phyloP scores from a whole-genome alignment of 1,284 basidiomycete species.

The Tylopilus sp. region DNA sequence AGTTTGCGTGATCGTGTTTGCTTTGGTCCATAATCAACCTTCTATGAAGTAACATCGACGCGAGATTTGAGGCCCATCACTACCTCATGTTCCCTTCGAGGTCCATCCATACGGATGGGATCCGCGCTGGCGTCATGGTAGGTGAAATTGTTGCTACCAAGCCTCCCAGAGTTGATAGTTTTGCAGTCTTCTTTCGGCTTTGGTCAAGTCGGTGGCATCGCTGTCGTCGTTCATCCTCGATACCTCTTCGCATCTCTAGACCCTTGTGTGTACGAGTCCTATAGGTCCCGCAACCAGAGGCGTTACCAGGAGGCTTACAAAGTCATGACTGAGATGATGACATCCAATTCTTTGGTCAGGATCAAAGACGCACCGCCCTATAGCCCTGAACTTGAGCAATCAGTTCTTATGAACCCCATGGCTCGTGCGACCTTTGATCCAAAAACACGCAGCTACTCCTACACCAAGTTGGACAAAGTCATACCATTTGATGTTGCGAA shows the following conservation, averaged over 20 bases:
- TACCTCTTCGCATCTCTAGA: constrained; percentile 86
- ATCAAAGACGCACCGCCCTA: constrained; percentile 97
- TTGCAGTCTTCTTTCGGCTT: constrained; percentile 93
- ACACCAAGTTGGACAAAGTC: constrained; percentile 60
- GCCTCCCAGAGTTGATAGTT: constrained; percentile 1
- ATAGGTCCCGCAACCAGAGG: constrained; percentile 65
- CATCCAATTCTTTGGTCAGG: constrained; percentile 87
- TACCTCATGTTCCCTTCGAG: constrained; percentile 97
- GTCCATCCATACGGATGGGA: constrained; percentile 89
- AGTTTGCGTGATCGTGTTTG: constrained; percentile 32
- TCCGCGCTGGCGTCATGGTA: constrained; percentile 87
- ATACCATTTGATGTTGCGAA: constrained; percentile 63
- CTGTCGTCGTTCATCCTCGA: constrained; percentile 85
- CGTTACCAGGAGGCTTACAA: constrained; percentile 83
- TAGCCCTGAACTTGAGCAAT: constrained; percentile 79
- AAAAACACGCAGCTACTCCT: constrained; percentile 84
- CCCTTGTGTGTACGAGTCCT: constrained; percentile 68
- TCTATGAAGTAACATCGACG: constrained; percentile 78
- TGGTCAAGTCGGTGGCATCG: constrained; percentile 96
- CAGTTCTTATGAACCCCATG: constrained; percentile 90
- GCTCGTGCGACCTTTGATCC: constrained; percentile 81
- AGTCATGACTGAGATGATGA: constrained; percentile 94
- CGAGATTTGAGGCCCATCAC: constrained; percentile 86
- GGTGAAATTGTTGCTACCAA: constrained; percentile 14
- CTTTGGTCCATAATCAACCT: constrained; percentile 22